These are phyloP conservation scores for Perkinsela sp. DNA, from an alignment of 208 protist species.

Conservation along the genomic window DNA sequence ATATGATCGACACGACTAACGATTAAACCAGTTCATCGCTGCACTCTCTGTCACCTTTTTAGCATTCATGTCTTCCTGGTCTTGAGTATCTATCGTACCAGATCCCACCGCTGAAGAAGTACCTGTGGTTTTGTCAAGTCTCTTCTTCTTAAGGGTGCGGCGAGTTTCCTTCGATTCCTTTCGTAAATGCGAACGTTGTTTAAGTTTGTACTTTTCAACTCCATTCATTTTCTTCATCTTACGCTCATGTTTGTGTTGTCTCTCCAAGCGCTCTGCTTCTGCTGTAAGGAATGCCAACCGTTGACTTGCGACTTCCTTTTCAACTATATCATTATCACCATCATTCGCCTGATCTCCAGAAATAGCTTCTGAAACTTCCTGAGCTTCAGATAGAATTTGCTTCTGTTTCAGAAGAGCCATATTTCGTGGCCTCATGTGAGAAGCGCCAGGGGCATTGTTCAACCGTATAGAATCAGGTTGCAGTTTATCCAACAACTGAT, in stretches of 20 bases:
- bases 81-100: too few relatives aligned
- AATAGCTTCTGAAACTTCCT: background rate
- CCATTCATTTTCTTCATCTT: background rate
- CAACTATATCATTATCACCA: background rate
- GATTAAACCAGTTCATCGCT: too few relatives aligned
- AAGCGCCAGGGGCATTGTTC: background rate
- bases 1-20: too few relatives aligned
- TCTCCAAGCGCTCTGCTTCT: background rate
- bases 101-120: too few relatives aligned
- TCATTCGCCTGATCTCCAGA: background rate
- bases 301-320: background rate
- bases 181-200: background rate
- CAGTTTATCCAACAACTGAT: slow-evolving; percentile 63
- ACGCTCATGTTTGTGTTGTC: background rate
- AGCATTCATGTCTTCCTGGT: too few relatives aligned
- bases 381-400: background rate
- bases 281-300: background rate
- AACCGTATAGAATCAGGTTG: slow-evolving; percentile 40
- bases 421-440: background rate
- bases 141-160: background rate
- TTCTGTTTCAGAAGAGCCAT: background rate
- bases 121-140: too few relatives aligned
- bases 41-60: too few relatives aligned
- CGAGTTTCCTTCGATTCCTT: background rate
- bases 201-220: background rate